Conservation (phyloP, 2,329 filamentous ascomycete genomes). For the Arthrobotrys megalospora region DNA sequence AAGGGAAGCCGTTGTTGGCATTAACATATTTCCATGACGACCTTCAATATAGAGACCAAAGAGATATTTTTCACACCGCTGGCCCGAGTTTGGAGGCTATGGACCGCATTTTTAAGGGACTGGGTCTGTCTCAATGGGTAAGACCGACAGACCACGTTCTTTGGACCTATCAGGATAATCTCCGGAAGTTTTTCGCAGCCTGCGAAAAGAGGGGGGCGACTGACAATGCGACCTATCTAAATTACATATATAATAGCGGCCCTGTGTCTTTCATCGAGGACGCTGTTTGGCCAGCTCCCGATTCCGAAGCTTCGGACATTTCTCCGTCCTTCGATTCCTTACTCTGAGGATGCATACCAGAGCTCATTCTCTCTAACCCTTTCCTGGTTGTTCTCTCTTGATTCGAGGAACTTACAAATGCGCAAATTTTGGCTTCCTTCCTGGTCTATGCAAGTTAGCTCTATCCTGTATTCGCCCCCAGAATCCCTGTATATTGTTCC, state of each 20-base stretch:
- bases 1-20: conserved; percentile 2
- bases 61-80: not conserved
- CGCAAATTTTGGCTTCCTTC: too few species aligned
- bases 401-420: too few species aligned
- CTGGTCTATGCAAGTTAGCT: too few species aligned
- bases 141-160: not conserved
- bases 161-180: not conserved
- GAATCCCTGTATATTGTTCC: too few species aligned
- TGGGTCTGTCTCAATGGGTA: not conserved
- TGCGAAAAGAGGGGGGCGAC: conserved; percentile 1
- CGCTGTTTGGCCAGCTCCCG: not conserved
- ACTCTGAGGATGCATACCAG: too few species aligned
- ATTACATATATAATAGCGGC: not conserved
- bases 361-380: too few species aligned
- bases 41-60: conserved; percentile 12
- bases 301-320: too few species aligned
- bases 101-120: not conserved
- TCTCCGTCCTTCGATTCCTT: too few species aligned
- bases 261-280: not conserved
- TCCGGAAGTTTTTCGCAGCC: not conserved
- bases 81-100: conserved; percentile 10
- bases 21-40: conserved; percentile 19
- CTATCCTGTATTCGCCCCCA: too few species aligned
- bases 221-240: not conserved
- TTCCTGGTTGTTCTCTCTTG: too few species aligned